These are phyloP conservation scores for Ceratocystis variospora DNA, from an alignment of 2,329 filamentous ascomycete genomes.

Conservation along the genomic window DNA sequence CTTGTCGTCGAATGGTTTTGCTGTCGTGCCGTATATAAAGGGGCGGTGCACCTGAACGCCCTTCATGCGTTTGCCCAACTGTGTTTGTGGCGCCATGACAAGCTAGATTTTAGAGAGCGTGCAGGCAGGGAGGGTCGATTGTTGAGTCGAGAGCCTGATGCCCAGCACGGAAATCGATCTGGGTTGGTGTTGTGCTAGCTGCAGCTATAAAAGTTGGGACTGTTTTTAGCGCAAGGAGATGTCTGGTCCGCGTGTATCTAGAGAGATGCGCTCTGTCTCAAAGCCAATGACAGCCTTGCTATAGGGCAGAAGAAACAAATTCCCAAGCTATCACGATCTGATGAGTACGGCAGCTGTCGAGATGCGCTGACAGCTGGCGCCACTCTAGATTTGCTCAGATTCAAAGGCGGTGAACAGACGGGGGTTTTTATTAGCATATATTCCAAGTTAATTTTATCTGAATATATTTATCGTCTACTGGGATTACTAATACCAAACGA, in stretches of 20 bases:
- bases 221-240: too few relatives aligned
- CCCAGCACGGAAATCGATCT: not conserved
- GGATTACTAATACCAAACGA: too few relatives aligned
- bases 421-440: too few relatives aligned
- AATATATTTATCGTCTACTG: too few relatives aligned
- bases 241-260: too few relatives aligned
- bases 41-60: slow-evolving; percentile 50
- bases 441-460: too few relatives aligned
- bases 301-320: too few relatives aligned
- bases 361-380: not conserved
- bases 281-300: too few relatives aligned
- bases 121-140: not conserved
- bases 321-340: too few relatives aligned
- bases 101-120: not conserved
- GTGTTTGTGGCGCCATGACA: slow-evolving; percentile 45
- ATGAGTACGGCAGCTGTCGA: too few relatives aligned
- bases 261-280: too few relatives aligned
- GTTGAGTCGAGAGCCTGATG: not conserved
- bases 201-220: too few relatives aligned
- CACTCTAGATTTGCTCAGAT: not conserved
- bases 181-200: not conserved
- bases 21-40: slow-evolving; percentile 67
- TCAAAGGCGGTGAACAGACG: not conserved
- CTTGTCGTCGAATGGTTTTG: slow-evolving; percentile 61
- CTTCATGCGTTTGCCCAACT: slow-evolving; percentile 49